These are phyloP conservation scores for Waitea zeae DNA, from an alignment of 1,284 basidiomycete genomes.

Conservation along the genomic window DNA sequence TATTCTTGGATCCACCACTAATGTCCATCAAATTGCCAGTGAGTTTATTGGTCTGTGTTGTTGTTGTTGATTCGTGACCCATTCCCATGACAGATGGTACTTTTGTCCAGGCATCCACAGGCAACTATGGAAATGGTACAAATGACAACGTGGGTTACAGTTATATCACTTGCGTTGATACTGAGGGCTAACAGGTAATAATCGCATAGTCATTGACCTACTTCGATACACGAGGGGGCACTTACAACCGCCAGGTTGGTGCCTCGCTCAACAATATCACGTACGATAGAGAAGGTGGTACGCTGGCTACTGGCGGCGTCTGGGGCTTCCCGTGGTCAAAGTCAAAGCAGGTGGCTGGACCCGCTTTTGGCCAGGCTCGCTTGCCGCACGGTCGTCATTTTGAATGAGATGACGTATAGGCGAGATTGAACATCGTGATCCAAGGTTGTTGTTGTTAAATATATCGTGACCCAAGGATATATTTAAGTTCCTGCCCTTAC, in stretches of 20 bases:
- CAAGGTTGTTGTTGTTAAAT: too few species aligned
- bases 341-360: too few species aligned
- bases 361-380: too few species aligned
- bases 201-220: too few species aligned
- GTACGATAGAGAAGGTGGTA: conserved; percentile 38
- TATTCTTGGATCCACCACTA: conserved; percentile 35
- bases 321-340: conserved; percentile 6
- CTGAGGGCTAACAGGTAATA: too few species aligned
- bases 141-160: conserved; percentile 51
- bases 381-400: too few species aligned
- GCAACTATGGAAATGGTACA: conserved; percentile 49
- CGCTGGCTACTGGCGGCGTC: conserved; percentile 20
- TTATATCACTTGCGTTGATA: too few species aligned
- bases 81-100: conserved; percentile 28
- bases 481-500: too few species aligned
- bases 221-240: conserved; percentile 38
- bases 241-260: conserved; percentile 40
- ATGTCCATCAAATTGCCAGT: conserved; percentile 40
- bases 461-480: too few species aligned
- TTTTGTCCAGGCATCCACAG: conserved; percentile 25
- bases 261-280: conserved; percentile 44
- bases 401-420: too few species aligned
- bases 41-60: conserved; percentile 8
- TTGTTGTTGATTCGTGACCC: background rate
- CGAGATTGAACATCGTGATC: too few species aligned